Percentiles rank a stretch among this genome's conserved stretches.
phyloP scores from a whole-genome alignment of 179 eudicot genomes.

The Spinacia oleracea region DNA sequence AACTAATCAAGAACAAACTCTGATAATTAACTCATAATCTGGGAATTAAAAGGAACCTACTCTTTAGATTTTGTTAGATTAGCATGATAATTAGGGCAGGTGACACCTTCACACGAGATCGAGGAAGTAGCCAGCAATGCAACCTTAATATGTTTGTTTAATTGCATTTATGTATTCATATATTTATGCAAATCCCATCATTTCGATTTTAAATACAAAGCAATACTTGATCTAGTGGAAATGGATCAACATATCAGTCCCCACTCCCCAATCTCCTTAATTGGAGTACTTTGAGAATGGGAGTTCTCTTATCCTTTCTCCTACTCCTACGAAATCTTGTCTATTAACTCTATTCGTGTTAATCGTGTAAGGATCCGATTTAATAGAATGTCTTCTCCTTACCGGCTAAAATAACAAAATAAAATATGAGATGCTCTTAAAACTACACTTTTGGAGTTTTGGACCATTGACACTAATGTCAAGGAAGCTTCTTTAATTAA shows the following conservation, averaged over 20 bases:
- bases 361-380: no score
- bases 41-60: slow-evolving; percentile 7
- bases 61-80: slow-evolving; percentile 6
- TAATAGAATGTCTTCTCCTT: no score
- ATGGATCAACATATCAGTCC: no score
- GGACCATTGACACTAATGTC: slow-evolving; percentile 17
- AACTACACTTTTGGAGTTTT: slow-evolving; percentile 7
- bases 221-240: no score
- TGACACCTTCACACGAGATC: slow-evolving; percentile 4
- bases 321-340: no score
- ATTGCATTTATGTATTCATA: neutral
- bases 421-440: slow-evolving; percentile 6
- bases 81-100: slow-evolving; percentile 11
- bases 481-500: neutral
- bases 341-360: no score
- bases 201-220: neutral
- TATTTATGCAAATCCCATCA: slow-evolving; percentile 5
- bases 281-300: no score
- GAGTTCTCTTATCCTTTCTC: no score
- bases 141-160: neutral
- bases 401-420: no score
- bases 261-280: no score
- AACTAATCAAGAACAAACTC: slow-evolving; percentile 6
- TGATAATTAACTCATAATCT: slow-evolving; percentile 14
- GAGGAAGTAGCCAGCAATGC: slow-evolving; percentile 11